These are phyloP conservation scores for Amoeboaphelidium protococcarum DNA, from an alignment of 371 early-diverging fungal genomes.

Conservation along the genomic window DNA sequence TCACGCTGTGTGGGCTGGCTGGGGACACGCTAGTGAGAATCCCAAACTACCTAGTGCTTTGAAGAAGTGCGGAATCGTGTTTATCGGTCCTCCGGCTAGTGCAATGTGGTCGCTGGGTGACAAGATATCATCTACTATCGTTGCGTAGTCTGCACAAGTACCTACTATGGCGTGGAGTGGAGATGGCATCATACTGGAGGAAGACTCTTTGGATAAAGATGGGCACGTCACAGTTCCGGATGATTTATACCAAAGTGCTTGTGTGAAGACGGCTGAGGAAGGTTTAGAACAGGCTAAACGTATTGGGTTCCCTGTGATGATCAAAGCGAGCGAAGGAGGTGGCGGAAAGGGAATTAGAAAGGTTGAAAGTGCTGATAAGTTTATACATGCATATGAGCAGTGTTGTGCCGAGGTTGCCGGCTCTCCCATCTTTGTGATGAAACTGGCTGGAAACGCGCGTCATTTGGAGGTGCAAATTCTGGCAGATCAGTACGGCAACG, in stretches of 20 bases:
- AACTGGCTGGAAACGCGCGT: constrained; percentile 46
- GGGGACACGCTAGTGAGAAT: constrained; percentile 99
- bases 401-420: constrained; percentile 83
- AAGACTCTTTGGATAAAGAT: constrained; percentile 6
- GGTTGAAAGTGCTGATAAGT: constrained; percentile 39
- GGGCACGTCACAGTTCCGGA: constrained; percentile 57
- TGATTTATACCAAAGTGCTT: constrained; percentile 41
- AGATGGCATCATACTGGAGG: constrained; percentile 25
- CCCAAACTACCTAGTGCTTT: constrained; percentile 70
- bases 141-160: constrained; percentile 85
- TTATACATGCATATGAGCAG: constrained; percentile 51
- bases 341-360: constrained; percentile 97
- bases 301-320: constrained; percentile 92
- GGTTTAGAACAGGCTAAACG: constrained; percentile 48
- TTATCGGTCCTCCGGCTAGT: constrained; percentile 95
- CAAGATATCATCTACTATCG: constrained; percentile 93
- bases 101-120: constrained; percentile 94
- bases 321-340: constrained; percentile 97
- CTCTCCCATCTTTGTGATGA: constrained; percentile 89
- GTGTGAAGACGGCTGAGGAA: constrained; percentile 23
- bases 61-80: constrained; percentile 50
- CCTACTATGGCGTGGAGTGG: constrained; percentile 91
- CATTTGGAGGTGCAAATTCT: constrained; percentile 94
- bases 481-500: constrained; percentile 88
- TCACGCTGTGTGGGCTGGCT: constrained; percentile 49